These are phyloP conservation scores for Phialemoniopsis sp. DNA, from an alignment of 2,329 filamentous ascomycete species.

Conservation along the genomic window DNA sequence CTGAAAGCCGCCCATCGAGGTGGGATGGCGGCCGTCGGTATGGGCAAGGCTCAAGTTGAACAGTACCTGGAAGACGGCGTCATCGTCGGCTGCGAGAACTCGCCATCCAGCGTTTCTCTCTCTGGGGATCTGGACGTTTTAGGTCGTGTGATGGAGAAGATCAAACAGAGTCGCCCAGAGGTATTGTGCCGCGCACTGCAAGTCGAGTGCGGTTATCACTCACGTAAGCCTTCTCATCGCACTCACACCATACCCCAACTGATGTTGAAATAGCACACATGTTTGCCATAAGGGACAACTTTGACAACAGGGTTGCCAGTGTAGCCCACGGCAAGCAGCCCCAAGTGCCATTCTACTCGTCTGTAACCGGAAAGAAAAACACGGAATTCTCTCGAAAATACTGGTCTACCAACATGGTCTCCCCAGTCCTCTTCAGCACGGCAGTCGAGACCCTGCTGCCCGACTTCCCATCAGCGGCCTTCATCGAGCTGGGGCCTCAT, in stretches of 20 bases:
- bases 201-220: slow-evolving; percentile 7
- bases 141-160: slow-evolving; percentile 2
- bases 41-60: background rate
- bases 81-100: slow-evolving; percentile 9
- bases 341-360: slow-evolving; percentile 1
- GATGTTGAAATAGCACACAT: slow-evolving; percentile 1
- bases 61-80: slow-evolving; percentile 1
- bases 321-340: background rate
- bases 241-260: slow-evolving; percentile 8
- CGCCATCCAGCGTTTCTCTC: slow-evolving; percentile 2
- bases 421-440: slow-evolving; percentile 24
- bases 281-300: background rate
- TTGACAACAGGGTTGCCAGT: background rate
- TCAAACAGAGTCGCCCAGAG: background rate
- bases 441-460: slow-evolving; percentile 11
- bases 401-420: slow-evolving; percentile 26
- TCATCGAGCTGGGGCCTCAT: slow-evolving; percentile 11
- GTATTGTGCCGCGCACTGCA: slow-evolving; percentile 5
- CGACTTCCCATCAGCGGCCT: background rate
- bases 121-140: slow-evolving; percentile 4
- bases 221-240: slow-evolving; percentile 6
- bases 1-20: slow-evolving; percentile 2
- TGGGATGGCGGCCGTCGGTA: slow-evolving; percentile 5
- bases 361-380: background rate
- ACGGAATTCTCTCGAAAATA: slow-evolving; percentile 14